A percentile compares a stretch with the other conserved stretches of the same genome.
Conservation (phyloP, 2,329 filamentous ascomycete species). For the Cordyceps cateniannulata region DNA sequence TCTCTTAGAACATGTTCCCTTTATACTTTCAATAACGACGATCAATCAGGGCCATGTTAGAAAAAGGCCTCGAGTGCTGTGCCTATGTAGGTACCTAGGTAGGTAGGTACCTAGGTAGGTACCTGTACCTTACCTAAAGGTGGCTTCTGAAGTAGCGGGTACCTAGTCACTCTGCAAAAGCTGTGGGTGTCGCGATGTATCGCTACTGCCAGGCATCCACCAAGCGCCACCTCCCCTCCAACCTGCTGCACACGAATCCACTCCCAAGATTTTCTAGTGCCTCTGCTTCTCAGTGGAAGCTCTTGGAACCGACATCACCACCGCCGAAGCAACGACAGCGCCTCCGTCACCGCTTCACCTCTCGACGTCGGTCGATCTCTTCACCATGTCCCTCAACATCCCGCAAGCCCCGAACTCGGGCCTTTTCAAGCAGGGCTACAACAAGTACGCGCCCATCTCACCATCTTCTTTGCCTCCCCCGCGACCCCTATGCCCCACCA, state of each 20-base stretch:
- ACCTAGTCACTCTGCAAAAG: background rate
- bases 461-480: conserved; percentile 17
- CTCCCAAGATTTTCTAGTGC: conserved; percentile 12
- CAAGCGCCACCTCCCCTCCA: background rate
- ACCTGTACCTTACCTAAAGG: background rate
- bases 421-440: conserved; percentile 95
- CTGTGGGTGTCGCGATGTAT: background rate
- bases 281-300: conserved; percentile 7
- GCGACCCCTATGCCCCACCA: conserved; percentile 19
- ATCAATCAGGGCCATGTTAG: too few relatives aligned
- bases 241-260: conserved; percentile 8
- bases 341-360: conserved; percentile 6
- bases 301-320: conserved; percentile 13
- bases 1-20: too few relatives aligned
- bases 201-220: conserved; percentile 1
- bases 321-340: conserved; percentile 11
- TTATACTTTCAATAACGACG: too few relatives aligned
- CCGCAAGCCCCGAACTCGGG: conserved; percentile 87
- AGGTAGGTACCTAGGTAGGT: too few relatives aligned
- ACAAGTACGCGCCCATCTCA: conserved; percentile 59
- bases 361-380: conserved; percentile 5
- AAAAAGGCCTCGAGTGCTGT: too few relatives aligned
- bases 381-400: conserved; percentile 86
- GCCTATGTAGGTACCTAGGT: too few relatives aligned
- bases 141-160: background rate